These are phyloP conservation scores for Rhynchosporium graminicola DNA, from an alignment of 2,329 filamentous ascomycete genomes.

Conservation along the genomic window DNA sequence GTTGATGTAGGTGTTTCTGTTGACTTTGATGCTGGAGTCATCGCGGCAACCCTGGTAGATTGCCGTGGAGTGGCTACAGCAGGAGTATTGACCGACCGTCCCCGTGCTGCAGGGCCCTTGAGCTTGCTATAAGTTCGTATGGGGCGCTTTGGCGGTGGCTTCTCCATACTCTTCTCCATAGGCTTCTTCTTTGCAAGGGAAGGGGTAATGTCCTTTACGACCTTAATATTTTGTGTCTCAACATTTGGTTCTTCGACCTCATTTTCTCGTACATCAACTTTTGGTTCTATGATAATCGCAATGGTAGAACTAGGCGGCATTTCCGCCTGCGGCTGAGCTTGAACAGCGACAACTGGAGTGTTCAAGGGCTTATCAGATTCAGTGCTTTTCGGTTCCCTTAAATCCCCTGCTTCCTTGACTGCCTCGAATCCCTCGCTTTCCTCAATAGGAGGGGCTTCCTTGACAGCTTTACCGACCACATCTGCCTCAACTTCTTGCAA, in stretches of 20 bases:
- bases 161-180: neutral
- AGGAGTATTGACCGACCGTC: conserved; percentile 3
- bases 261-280: too few species aligned
- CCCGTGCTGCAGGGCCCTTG: conserved; percentile 20
- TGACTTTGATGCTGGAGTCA: conserved; percentile 1
- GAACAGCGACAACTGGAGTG: neutral
- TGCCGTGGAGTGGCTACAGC: conserved; percentile 9
- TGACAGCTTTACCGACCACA: neutral
- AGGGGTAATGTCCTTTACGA: neutral
- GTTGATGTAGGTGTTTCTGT: conserved; percentile 6
- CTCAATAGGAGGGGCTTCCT: neutral
- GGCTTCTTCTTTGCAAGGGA: neutral
- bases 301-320: neutral
- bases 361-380: neutral
- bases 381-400: neutral
- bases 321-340: neutral
- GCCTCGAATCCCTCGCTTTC: neutral
- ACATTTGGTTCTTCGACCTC: neutral
- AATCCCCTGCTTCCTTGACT: neutral
- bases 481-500: neutral
- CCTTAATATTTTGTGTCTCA: neutral
- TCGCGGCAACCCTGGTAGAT: conserved; percentile 16
- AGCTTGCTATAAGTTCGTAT: conserved; percentile 19
- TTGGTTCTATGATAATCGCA: neutral
- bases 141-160: neutral